A percentile compares a stretch with the other conserved stretches of the same genome.
Evolutionary conservation across 1,284 basidiomycete genomes (phyloP).

Genomic region (Ceratobasidium sp.): DNA sequence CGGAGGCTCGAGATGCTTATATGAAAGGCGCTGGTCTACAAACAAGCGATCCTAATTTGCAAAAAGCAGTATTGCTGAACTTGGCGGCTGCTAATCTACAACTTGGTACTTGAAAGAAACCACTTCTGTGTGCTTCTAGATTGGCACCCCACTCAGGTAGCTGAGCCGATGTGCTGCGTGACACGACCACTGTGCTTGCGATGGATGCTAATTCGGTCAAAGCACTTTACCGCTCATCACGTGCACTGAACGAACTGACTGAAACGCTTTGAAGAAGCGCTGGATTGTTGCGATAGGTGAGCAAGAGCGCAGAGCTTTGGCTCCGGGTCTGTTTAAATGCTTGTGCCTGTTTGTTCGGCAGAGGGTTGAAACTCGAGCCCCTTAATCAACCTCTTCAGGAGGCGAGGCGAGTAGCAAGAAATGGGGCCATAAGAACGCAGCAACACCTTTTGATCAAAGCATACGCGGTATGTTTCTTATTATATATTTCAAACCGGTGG

Average conservation of each 20-base stretch:
- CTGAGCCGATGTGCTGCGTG: neutral
- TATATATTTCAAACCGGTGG: neutral
- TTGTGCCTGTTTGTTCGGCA: neutral
- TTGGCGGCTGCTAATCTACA: neutral
- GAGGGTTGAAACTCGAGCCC: slow-evolving; percentile 6
- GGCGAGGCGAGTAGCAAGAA: neutral
- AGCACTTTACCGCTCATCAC: slow-evolving; percentile 1
- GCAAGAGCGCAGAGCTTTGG: no score
- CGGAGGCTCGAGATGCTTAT: neutral
- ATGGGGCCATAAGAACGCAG: neutral
- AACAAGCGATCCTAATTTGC: neutral
- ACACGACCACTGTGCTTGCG: neutral
- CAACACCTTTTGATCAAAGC: neutral
- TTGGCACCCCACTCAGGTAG: neutral
- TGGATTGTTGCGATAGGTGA: slow-evolving; percentile 8
- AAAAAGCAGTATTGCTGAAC: neutral
- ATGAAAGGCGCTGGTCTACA: neutral
- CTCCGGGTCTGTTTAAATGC: no score
- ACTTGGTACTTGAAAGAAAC: no score
- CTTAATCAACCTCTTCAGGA: slow-evolving; percentile 1
- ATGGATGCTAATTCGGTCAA: slow-evolving; percentile 2
- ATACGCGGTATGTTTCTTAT: slow-evolving; percentile 9
- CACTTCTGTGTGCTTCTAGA: no score
- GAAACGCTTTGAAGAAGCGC: neutral
- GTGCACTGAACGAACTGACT: neutral